Evolutionary conservation across 1,284 basidiomycete species (phyloP).

Genomic region (Sanghuangporus weigelae): DNA sequence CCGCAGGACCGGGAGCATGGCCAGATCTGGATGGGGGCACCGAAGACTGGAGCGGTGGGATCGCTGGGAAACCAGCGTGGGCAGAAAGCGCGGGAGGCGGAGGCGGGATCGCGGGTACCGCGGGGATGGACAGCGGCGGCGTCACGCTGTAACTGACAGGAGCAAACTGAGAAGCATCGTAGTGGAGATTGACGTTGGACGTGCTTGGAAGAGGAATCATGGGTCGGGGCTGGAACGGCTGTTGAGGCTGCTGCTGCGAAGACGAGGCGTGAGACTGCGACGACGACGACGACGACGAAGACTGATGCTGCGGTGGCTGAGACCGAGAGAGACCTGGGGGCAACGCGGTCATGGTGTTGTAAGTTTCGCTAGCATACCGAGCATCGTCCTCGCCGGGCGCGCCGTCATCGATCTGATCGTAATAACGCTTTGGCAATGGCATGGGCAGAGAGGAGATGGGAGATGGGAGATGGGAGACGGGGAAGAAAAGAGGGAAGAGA

Average conservation of each 20-base stretch:
- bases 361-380: constrained; percentile 13
- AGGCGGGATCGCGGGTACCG: not conserved
- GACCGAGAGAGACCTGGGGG: not conserved
- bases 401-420: constrained; percentile 13
- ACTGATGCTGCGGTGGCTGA: not conserved
- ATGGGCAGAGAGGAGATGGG: not conserved
- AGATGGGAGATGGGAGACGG: not conserved
- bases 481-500: not conserved
- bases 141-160: not conserved
- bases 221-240: not conserved
- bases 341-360: not conserved
- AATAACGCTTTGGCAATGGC: constrained; percentile 12
- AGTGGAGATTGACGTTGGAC: not conserved
- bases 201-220: not conserved
- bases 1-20: not conserved
- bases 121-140: not conserved
- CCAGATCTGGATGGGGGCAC: not conserved
- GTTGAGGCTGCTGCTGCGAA: not conserved
- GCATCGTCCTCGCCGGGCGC: constrained; percentile 17
- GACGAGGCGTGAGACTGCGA: not conserved
- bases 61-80: not conserved
- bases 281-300: not conserved
- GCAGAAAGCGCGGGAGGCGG: not conserved
- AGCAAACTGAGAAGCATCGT: not conserved
- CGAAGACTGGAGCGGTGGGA: not conserved